Evolutionary conservation across 73 alveolate species (phyloP), one percentile per base, ranked within the genome.

Genomic region (Blepharisma japonicum): DNA sequence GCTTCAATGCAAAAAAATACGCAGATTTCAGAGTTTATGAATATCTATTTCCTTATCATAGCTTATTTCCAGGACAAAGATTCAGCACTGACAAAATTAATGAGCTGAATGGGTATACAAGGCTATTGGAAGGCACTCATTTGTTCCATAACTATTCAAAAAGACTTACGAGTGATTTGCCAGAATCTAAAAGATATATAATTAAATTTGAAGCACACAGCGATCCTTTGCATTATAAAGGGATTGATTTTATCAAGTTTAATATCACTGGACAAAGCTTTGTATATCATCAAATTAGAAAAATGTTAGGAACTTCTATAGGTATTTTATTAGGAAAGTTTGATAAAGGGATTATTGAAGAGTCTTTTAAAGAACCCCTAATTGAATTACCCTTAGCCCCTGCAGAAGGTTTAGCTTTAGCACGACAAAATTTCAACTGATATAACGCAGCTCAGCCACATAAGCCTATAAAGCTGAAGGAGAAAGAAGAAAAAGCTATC

Each of bases 251-350:
- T 68, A 81, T 91, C 54, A 90, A 89, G 78, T 93, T 96, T 87
- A 74, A 68, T 68, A 55, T 94, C 6, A 83, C 83, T 14, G 98
- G 99, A 50, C 94, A 94, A 84, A 88, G 98, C 76, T 96, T 96
- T 85, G 89, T 94, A 48, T 96, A 96, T 87, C 97, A 94, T 84
- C 95, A 94, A 82, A 96, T 96, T 61, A 90, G 98, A 71, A 96
- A 96, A 78, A 96, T 96, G 98, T 82, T 96, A 56, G 99, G 98
- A 78, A 87, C 87, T 77, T 71, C 92, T 42, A 61, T 90, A 42
- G 81, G 77, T 61, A 77, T 89, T 21, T 81, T 91, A 67, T 56
- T 83, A 46, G 91, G 81, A 20, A 88, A 72, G 18, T 71, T 85
- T 5, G 85, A 87, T 47, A 87, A 61, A 42, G 68, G 55, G 14